A percentile compares a stretch with the other conserved stretches of the same genome.
phyloP scores from a whole-genome alignment of 495 filamentous ascomycete species.

The Aspergillus sparsus region DNA sequence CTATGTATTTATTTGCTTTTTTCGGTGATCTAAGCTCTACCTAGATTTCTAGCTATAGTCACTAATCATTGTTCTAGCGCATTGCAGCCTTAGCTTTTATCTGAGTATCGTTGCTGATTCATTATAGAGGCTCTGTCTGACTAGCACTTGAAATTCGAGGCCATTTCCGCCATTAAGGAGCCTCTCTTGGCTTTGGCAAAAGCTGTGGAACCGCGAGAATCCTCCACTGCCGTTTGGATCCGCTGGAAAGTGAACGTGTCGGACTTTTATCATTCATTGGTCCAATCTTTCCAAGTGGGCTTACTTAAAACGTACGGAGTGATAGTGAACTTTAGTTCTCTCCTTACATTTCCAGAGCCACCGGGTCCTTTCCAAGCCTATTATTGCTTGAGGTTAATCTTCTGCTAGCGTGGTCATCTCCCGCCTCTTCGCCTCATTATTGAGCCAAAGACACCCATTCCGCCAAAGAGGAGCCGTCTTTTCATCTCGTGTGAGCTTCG shows the following conservation, averaged over 20 bases:
- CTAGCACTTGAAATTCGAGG: slow-evolving; percentile 15
- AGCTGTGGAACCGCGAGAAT: slow-evolving; percentile 23
- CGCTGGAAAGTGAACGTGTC: slow-evolving; percentile 28
- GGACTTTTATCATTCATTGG: slow-evolving; percentile 24
- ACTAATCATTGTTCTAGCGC: neutral
- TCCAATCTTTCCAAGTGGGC: slow-evolving; percentile 7
- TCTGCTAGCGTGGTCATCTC: slow-evolving; percentile 14
- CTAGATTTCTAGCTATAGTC: neutral
- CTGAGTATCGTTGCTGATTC: neutral
- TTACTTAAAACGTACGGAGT: slow-evolving; percentile 12
- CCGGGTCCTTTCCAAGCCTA: neutral
- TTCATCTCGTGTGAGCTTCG: slow-evolving; percentile 27
- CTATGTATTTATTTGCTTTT: neutral
- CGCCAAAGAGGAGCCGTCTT: slow-evolving; percentile 28
- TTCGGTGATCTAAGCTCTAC: too few relatives aligned
- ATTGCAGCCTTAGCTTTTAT: neutral
- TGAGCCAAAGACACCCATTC: slow-evolving; percentile 13
- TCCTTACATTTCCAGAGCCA: slow-evolving; percentile 18
- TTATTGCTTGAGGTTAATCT: slow-evolving; percentile 7
- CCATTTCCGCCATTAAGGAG: too few relatives aligned
- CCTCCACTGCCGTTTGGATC: slow-evolving; percentile 18
- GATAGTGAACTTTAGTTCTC: slow-evolving; percentile 9
- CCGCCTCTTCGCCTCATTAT: slow-evolving; percentile 32
- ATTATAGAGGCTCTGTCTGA: slow-evolving; percentile 13
- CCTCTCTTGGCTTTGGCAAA: slow-evolving; percentile 29